These are phyloP conservation scores for Tolypocladium cylindrosporum DNA, from an alignment of 2,329 filamentous ascomycete species.

Conservation along the genomic window DNA sequence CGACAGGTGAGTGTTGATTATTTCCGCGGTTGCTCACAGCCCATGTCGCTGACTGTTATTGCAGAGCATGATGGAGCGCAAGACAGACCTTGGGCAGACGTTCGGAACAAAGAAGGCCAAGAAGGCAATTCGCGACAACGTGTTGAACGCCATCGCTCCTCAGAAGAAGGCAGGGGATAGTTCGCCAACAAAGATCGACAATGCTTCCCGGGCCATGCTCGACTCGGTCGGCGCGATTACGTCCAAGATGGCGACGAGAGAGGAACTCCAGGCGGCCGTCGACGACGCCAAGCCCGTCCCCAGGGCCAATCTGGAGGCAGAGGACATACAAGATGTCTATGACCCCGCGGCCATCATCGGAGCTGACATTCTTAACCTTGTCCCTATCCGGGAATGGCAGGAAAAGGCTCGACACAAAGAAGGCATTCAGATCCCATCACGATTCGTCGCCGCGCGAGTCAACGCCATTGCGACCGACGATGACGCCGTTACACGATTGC, in stretches of 20 bases:
- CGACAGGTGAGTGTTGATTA: conserved; percentile 14
- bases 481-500: conserved; percentile 41
- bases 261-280: conserved; percentile 53
- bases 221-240: conserved; percentile 52
- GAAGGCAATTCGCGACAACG: conserved; percentile 61
- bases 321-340: conserved; percentile 64
- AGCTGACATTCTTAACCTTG: conserved; percentile 52
- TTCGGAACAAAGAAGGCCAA: conserved; percentile 83
- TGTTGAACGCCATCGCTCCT: conserved; percentile 59
- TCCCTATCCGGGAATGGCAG: conserved; percentile 67
- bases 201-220: conserved; percentile 50
- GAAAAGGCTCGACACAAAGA: conserved; percentile 51
- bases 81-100: conserved; percentile 61
- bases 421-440: conserved; percentile 45
- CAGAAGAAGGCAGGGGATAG: conserved; percentile 23
- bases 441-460: conserved; percentile 57
- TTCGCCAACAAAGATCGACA: conserved; percentile 39
- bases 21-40: background rate
- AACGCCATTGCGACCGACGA: conserved; percentile 42
- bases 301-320: conserved; percentile 55
- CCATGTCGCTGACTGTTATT: conserved; percentile 11
- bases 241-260: conserved; percentile 54
- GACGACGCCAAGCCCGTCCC: conserved; percentile 66
- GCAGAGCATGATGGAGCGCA: conserved; percentile 50
- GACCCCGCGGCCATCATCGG: conserved; percentile 57